These are phyloP conservation scores for Leucocoprinus leucothites DNA, from an alignment of 768 basidiomycete genomes.

Conservation along the genomic window DNA sequence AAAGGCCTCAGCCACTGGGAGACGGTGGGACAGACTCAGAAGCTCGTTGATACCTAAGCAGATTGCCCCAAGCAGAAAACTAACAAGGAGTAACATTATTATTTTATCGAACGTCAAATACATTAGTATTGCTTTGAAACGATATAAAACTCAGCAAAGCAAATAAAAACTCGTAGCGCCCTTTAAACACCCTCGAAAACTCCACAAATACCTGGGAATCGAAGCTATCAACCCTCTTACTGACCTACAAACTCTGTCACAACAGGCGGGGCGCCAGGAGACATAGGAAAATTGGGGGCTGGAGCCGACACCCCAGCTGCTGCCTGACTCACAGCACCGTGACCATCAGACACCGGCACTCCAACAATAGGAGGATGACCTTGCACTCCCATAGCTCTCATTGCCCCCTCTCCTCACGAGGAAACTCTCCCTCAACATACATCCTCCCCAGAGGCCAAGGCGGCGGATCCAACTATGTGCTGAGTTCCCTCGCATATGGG, in stretches of 20 bases:
- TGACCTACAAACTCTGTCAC: slow-evolving; percentile 6
- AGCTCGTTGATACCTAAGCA: no score
- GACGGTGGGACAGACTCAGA: no score
- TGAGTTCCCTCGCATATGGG: slow-evolving; percentile 70
- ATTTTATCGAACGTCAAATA: no score
- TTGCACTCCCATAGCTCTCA: neutral
- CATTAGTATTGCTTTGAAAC: no score
- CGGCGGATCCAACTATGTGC: slow-evolving; percentile 51
- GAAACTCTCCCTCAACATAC: slow-evolving; percentile 57
- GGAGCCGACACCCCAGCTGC: neutral
- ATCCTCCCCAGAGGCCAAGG: slow-evolving; percentile 49
- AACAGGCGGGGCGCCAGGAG: neutral
- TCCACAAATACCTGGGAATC: neutral
- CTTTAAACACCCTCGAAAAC: neutral
- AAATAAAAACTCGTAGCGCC: neutral
- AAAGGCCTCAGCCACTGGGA: no score
- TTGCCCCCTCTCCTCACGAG: slow-evolving; percentile 50
- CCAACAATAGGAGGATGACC: neutral
- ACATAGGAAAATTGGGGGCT: neutral
- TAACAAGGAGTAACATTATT: no score
- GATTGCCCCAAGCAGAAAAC: no score
- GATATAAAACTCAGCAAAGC: neutral
- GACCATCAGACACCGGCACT: neutral
- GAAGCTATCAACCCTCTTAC: neutral
- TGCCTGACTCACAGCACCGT: neutral